phyloP scores from a whole-genome alignment of 2,329 filamentous ascomycete genomes.

The Alternaria alternata region DNA sequence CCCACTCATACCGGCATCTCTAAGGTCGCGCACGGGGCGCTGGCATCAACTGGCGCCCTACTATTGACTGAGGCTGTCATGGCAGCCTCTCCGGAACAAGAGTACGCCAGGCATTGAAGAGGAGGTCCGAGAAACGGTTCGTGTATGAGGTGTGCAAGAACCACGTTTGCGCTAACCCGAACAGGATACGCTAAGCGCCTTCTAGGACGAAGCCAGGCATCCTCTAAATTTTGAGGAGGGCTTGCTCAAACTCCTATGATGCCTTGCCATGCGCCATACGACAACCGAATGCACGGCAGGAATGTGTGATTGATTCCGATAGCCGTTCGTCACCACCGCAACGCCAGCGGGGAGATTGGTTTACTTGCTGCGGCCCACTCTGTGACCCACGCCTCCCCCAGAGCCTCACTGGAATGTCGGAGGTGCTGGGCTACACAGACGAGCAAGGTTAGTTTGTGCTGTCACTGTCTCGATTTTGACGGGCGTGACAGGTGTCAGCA shows the following conservation, averaged over 20 bases:
- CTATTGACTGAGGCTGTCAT: slow-evolving; percentile 37
- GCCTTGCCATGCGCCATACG: slow-evolving; percentile 39
- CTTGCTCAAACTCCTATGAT: slow-evolving; percentile 45
- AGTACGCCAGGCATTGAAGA: slow-evolving; percentile 44
- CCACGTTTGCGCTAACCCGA: slow-evolving; percentile 29
- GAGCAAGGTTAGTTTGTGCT: slow-evolving; percentile 7
- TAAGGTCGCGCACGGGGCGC: slow-evolving; percentile 39
- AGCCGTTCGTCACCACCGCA: slow-evolving; percentile 16
- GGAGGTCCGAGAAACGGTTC: slow-evolving; percentile 43
- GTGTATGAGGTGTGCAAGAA: slow-evolving; percentile 43
- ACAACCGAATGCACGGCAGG: slow-evolving; percentile 38
- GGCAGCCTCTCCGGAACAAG: slow-evolving; percentile 31
- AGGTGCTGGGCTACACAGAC: slow-evolving; percentile 5
- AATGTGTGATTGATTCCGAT: slow-evolving; percentile 29
- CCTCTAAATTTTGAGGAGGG: slow-evolving; percentile 34
- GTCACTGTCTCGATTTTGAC: slow-evolving; percentile 16
- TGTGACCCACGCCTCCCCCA: slow-evolving; percentile 14
- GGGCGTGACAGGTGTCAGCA: slow-evolving; percentile 31
- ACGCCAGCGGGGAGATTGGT: slow-evolving; percentile 21
- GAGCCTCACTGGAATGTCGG: slow-evolving; percentile 7
- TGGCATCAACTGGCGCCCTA: slow-evolving; percentile 35
- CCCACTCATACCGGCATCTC: slow-evolving; percentile 35
- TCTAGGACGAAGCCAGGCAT: slow-evolving; percentile 2
- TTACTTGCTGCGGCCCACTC: slow-evolving; percentile 14
- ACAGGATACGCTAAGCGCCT: slow-evolving; percentile 15